Evolutionary conservation across 768 basidiomycete species (phyloP), one percentile per base, ranked within the genome.

Genomic region (Porpolomopsis calyptriformis): DNA sequence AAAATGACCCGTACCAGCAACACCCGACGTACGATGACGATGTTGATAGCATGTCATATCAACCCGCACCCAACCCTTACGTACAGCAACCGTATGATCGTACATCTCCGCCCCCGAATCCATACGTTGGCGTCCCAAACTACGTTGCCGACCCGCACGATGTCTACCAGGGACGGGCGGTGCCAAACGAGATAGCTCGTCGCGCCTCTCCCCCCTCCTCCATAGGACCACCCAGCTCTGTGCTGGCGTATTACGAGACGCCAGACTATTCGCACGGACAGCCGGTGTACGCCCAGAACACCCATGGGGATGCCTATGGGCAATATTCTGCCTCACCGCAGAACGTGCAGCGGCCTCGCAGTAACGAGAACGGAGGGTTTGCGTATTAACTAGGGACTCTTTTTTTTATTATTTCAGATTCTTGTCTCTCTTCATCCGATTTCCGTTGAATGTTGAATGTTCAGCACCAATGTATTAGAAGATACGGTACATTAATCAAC

Each of bases 1-100:
- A 75, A 39, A 78, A 80, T 50, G 71, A 77, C 35, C 64, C 67
- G 16, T 59, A 63, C 27, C 69, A 68, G 12, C 70, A 75, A 29
- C 58, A 52, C n/a, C n/a, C n/a, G 29, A 49, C 60, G 33, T 78
- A 82, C 52, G 82, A 82, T 49, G 81, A 85, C 46, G 83, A 86
- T 53, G 75, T 78, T 55, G 76, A 79, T 51, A 82, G 81, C 57
- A 73, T 72, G 18, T 64, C 69, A 24, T 74, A 82, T 57, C 72
- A 88, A 11, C 60, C 81, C 14, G 53, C 69, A 4, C 62, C 73
- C 14, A 80, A 82, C 25, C 76, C 82, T 4, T 72, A 80, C 43
- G 70, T 70, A 24, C 72, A 73, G 39, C 69, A 73, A 40, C 63
- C 63, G 23, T 51, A 66, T 34, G 64, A 66, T 38, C 29, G 29